A percentile compares a stretch with the other conserved stretches of the same genome.
Evolutionary conservation across 2,329 filamentous ascomycete genomes (phyloP).

Genomic region (Microcyclosporella mali): DNA sequence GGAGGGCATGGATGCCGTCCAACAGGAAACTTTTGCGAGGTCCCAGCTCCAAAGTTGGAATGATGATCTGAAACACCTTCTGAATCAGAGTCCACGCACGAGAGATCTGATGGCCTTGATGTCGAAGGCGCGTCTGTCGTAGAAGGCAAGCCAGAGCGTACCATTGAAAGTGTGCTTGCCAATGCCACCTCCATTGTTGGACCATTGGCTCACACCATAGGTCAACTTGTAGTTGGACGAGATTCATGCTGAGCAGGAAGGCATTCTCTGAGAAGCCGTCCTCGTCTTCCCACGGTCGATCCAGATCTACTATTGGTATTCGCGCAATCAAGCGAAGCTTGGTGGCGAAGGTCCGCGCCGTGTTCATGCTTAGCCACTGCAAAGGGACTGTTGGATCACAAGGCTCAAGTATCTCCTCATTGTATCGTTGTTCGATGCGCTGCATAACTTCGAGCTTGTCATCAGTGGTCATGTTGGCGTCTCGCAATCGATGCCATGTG

Average conservation of each 20-base stretch:
- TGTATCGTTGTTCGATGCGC: conserved; percentile 18
- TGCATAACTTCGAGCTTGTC: conserved; percentile 24
- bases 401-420: conserved; percentile 20
- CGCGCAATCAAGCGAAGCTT: conserved; percentile 23
- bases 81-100: conserved; percentile 21
- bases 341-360: conserved; percentile 18
- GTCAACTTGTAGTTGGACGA: conserved; percentile 23
- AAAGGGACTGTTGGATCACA: conserved; percentile 24
- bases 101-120: conserved; percentile 10
- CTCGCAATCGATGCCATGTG: conserved; percentile 20
- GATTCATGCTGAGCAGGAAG: conserved; percentile 20
- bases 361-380: conserved; percentile 22
- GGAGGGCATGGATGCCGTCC: conserved; percentile 18
- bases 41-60: conserved; percentile 18
- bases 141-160: conserved; percentile 23
- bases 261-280: conserved; percentile 22
- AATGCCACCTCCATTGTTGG: conserved; percentile 26
- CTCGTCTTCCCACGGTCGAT: conserved; percentile 16
- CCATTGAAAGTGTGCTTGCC: conserved; percentile 25
- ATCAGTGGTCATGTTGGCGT: conserved; percentile 15
- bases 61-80: conserved; percentile 21
- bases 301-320: conserved; percentile 18
- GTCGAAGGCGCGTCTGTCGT: conserved; percentile 21
- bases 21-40: conserved; percentile 17
- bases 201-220: conserved; percentile 23